phyloP scores from a whole-genome alignment of 345 rosid genomes.

The Euphorbia lathyris region DNA sequence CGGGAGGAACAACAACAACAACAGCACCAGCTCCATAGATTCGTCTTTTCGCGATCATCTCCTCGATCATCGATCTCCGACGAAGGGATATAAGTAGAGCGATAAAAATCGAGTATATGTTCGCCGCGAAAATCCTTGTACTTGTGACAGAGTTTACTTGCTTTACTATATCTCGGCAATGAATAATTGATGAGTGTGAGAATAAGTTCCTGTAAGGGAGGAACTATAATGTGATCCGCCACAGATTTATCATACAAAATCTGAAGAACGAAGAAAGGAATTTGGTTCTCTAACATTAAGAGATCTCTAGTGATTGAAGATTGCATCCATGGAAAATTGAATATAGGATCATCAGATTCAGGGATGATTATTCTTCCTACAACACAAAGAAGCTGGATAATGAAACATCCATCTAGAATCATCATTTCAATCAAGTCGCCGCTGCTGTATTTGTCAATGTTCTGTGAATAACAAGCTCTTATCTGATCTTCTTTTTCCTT shows the following conservation, averaged over 20 bases:
- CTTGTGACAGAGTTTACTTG: neutral
- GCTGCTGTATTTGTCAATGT: neutral
- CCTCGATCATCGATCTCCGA: neutral
- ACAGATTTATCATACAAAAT: slow-evolving; percentile 27
- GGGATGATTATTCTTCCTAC: slow-evolving; percentile 33
- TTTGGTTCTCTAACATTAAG: slow-evolving; percentile 56
- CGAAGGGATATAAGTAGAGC: slow-evolving; percentile 38
- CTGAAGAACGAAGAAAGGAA: slow-evolving; percentile 49
- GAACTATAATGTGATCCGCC: neutral
- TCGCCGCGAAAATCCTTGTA: neutral
- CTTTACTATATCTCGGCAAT: neutral
- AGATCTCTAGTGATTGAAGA: slow-evolving; percentile 42
- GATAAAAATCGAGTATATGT: slow-evolving; percentile 43
- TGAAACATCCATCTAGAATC: slow-evolving; percentile 60
- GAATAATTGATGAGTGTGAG: slow-evolving; percentile 43
- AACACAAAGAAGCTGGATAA: slow-evolving; percentile 47
- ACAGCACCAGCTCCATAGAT: too few species aligned
- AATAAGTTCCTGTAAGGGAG: slow-evolving; percentile 35
- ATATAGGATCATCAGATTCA: slow-evolving; percentile 44
- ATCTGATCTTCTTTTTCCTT: neutral
- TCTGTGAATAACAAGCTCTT: slow-evolving; percentile 6
- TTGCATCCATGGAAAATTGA: slow-evolving; percentile 48
- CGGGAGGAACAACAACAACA: too few species aligned
- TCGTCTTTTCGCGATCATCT: too few species aligned
- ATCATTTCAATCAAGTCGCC: slow-evolving; percentile 38